Evolutionary conservation across 345 rosid species (phyloP).

Genomic region (Gossypium arboreum): DNA sequence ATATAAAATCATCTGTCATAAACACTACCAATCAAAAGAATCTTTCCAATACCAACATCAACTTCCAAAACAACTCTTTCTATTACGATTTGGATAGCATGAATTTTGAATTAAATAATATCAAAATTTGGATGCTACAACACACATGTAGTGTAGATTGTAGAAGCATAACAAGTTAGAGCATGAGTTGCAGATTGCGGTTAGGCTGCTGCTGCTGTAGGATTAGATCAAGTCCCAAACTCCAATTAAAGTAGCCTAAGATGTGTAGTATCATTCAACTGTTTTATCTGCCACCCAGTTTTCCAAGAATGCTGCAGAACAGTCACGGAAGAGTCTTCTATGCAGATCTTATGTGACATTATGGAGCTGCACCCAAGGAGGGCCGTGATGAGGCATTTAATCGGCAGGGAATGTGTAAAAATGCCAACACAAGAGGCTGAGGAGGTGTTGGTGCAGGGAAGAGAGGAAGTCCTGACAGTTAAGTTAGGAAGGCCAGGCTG

Average conservation of each 20-base stretch:
- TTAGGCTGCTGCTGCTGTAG: neutral
- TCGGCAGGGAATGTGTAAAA: slow-evolving; percentile 72
- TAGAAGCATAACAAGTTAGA: too few relatives aligned
- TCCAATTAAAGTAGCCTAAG: slow-evolving; percentile 68
- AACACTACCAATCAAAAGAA: too few relatives aligned
- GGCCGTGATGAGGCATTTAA: slow-evolving; percentile 81
- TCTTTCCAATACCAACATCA: neutral
- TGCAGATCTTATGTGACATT: slow-evolving; percentile 66
- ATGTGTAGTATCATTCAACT: slow-evolving; percentile 77
- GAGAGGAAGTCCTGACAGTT: slow-evolving; percentile 42
- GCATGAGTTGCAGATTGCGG: too few relatives aligned
- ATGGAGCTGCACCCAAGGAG: slow-evolving; percentile 74
- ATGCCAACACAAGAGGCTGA: slow-evolving; percentile 49
- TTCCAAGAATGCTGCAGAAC: slow-evolving; percentile 75
- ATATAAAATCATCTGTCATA: too few relatives aligned
- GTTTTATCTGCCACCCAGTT: slow-evolving; percentile 91
- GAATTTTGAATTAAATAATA: slow-evolving; percentile 26
- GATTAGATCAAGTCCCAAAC: neutral
- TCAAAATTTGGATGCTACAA: slow-evolving; percentile 32
- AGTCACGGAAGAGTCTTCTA: slow-evolving; percentile 88
- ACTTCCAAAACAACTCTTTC: slow-evolving; percentile 13
- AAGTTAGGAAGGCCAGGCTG: slow-evolving; percentile 39
- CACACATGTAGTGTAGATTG: slow-evolving; percentile 13
- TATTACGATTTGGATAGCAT: slow-evolving; percentile 9
- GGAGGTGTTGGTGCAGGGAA: slow-evolving; percentile 32